phyloP scores from a whole-genome alignment of 257 asterid genomes.

The Solanum virginianum region DNA sequence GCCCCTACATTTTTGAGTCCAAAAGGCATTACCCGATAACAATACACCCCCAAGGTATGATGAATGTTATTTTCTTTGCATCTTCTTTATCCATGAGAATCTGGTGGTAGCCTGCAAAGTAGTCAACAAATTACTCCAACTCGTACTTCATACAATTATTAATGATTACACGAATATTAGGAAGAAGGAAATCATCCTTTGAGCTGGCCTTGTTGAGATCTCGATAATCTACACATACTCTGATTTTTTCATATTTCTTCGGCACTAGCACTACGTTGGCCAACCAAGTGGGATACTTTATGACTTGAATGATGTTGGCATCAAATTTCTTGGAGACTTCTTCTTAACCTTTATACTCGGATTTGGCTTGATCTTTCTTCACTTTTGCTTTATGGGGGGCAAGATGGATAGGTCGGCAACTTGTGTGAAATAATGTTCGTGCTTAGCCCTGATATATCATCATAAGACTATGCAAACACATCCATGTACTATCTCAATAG shows the following conservation, averaged over 20 bases:
- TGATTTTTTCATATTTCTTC: not conserved
- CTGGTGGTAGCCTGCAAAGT: not conserved
- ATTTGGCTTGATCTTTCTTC: no score
- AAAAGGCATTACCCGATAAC: not conserved
- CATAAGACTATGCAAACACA: no score
- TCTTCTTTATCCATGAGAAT: no score
- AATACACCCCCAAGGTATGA: not conserved
- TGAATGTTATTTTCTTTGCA: not conserved
- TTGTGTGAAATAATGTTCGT: no score
- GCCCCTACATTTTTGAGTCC: not conserved
- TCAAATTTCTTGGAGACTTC: no score
- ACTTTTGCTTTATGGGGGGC: no score
- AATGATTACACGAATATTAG: not conserved
- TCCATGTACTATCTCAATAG: no score
- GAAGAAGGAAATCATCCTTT: not conserved
- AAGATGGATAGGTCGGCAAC: no score
- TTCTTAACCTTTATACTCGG: no score
- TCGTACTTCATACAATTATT: not conserved
- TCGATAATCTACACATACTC: not conserved
- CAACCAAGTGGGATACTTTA: not conserved
- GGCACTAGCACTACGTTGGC: not conserved
- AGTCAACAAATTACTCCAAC: not conserved
- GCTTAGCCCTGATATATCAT: no score
- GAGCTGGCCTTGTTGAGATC: not conserved
- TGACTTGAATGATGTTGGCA: no score